Evolutionary conservation across 768 basidiomycete species (phyloP), one percentile per base, ranked within the genome.

Genomic region (Rhizopogon vulgaris): DNA sequence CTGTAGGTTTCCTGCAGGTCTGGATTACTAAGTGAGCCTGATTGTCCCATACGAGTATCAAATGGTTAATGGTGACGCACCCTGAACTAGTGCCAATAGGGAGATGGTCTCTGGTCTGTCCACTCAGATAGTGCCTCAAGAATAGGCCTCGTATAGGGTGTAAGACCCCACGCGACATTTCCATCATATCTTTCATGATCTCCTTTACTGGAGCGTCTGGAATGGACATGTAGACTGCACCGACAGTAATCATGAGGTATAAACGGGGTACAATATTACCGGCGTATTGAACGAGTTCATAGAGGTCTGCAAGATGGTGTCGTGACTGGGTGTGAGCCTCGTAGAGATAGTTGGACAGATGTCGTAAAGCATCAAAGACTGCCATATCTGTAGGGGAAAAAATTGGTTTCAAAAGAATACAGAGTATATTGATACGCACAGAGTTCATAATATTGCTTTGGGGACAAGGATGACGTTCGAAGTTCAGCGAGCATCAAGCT

Each of bases 141-240:
- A 99, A 99, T 32, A 99, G 73, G 15, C 96, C 96, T 41, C 96
- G 79, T 46, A 94, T 92, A n/a, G 96, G 95, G 66, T 98, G 94
- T 56, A 98, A 78, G 4, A 99, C 93, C 55, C 96, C 96, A 17
- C 94, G 78, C 34, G 93, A 93, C 96, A 98, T 98, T 70, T 99
- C 96, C 88, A 99, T 88, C 95, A 98, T 97, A 70, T 99, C 96
- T 78, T 96, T 98, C 95, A 98, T 99, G 56, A 99, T 93, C 73
- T 99, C 95, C 76, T 94, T 96, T 51, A 98, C 85, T 4, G 95
- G 95, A 9, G 95, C 94, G 53, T 96, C 95, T 2, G 93, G 84
- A 48, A 97, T 85, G 27, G 93, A 94, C 96, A 99, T 98, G 77
- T 97, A 99, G 34, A 98, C 94, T 1, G 95, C 91, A 57, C 96